Evolutionary conservation across 352 stramenopile species (phyloP).

Genomic region (Globisporangium irregulare): DNA sequence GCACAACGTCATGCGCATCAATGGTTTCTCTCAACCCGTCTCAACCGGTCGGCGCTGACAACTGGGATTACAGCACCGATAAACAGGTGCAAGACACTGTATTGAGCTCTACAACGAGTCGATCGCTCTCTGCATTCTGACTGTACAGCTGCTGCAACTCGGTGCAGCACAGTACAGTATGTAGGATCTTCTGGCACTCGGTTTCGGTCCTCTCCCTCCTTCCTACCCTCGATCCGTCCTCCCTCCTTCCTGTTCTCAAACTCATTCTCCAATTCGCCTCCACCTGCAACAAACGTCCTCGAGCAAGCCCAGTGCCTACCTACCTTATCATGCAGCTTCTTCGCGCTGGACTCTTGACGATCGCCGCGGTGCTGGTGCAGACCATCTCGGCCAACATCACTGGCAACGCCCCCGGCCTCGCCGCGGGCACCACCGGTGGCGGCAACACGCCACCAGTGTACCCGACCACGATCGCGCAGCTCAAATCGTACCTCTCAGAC

Average conservation of each 20-base stretch:
- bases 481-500: slow-evolving; percentile 43
- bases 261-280: not conserved
- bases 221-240: not conserved
- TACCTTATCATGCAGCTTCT: slow-evolving; percentile 5
- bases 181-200: too few relatives aligned
- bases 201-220: not conserved
- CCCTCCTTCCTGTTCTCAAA: not conserved
- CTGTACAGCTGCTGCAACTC: not conserved
- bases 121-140: not conserved
- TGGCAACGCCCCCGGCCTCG: slow-evolving; percentile 19
- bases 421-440: slow-evolving; percentile 37
- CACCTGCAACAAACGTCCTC: not conserved
- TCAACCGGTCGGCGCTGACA: not conserved
- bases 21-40: not conserved
- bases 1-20: not conserved
- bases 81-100: not conserved
- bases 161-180: not conserved
- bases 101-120: not conserved
- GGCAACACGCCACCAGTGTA: slow-evolving; percentile 29
- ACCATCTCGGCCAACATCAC: slow-evolving; percentile 7
- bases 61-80: not conserved
- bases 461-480: slow-evolving; percentile 34
- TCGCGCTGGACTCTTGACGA: not conserved
- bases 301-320: not conserved
- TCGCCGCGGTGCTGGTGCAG: slow-evolving; percentile 7